Evolutionary conservation across 495 filamentous ascomycete species (phyloP).

Genomic region (Trichocladium antarcticum): DNA sequence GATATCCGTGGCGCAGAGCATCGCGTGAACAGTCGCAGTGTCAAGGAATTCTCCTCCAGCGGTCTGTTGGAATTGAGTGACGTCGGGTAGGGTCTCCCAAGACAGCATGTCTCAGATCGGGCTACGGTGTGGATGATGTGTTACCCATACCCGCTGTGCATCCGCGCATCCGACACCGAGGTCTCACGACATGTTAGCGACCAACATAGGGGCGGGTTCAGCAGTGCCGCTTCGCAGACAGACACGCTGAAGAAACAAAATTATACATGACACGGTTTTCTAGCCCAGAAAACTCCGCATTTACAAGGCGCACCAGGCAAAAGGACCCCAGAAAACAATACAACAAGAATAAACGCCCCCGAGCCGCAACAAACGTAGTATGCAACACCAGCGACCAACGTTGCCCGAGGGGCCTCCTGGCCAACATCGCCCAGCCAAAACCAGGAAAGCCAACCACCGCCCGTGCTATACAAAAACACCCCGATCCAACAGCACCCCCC

Average conservation of each 20-base stretch:
- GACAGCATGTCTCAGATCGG: background rate
- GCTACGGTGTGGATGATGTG: no score
- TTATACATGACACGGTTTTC: background rate
- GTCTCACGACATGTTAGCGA: constrained; percentile 1
- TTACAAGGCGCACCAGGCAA: background rate
- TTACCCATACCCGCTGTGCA: background rate
- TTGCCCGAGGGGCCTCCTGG: no score
- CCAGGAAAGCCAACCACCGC: no score
- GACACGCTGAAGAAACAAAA: no score
- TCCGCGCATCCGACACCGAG: constrained; percentile 1
- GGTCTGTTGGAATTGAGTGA: no score
- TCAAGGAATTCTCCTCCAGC: no score
- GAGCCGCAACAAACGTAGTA: background rate
- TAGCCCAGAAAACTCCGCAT: background rate
- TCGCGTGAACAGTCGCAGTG: no score
- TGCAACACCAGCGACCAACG: background rate
- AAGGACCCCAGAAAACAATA: background rate
- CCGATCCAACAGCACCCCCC: background rate
- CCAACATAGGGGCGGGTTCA: no score
- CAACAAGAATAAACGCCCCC: background rate
- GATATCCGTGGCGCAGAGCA: no score
- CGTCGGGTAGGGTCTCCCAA: background rate
- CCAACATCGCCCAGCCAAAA: no score
- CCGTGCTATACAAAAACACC: background rate
- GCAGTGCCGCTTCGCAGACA: no score